Conservation (phyloP, 2,329 filamentous ascomycete genomes). For the Huntiella omanensis region DNA sequence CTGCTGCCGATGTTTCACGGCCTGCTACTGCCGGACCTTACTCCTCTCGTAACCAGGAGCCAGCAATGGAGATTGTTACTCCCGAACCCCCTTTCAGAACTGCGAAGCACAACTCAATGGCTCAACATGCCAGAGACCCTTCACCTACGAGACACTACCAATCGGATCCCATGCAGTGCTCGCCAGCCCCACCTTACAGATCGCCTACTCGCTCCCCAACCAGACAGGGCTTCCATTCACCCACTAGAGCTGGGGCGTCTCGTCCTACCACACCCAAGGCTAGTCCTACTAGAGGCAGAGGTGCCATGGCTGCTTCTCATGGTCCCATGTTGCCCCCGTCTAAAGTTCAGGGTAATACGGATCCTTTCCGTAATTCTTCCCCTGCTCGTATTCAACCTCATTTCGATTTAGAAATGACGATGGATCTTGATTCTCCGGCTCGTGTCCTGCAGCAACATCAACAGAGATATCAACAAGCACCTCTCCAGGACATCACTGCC, state of each 20-base stretch:
- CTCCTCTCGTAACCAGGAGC: conserved; percentile 37
- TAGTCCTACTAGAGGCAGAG: conserved; percentile 8
- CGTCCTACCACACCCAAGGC: conserved; percentile 6
- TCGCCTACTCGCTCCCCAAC: conserved; percentile 7
- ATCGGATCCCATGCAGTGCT: conserved; percentile 6
- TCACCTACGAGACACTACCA: not conserved
- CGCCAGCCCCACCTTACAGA: conserved; percentile 1
- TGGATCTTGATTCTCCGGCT: not conserved
- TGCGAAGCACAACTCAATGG: conserved; percentile 15
- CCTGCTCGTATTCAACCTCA: not conserved
- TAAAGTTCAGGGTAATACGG: not conserved
- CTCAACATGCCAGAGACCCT: too few relatives aligned
- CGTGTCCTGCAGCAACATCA: not conserved
- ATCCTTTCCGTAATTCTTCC: not conserved
- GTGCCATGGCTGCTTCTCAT: conserved; percentile 2
- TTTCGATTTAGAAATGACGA: not conserved
- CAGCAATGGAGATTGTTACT: conserved; percentile 18
- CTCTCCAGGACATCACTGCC: conserved; percentile 1
- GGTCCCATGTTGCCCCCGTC: not conserved
- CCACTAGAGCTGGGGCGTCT: conserved; percentile 3
- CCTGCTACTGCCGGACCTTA: conserved; percentile 49
- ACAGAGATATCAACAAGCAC: not conserved
- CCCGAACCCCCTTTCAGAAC: conserved; percentile 25
- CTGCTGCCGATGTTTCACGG: conserved; percentile 29
- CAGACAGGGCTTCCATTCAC: not conserved